phyloP scores from a whole-genome alignment of 148 eudicot species.

The Silene latifolia region DNA sequence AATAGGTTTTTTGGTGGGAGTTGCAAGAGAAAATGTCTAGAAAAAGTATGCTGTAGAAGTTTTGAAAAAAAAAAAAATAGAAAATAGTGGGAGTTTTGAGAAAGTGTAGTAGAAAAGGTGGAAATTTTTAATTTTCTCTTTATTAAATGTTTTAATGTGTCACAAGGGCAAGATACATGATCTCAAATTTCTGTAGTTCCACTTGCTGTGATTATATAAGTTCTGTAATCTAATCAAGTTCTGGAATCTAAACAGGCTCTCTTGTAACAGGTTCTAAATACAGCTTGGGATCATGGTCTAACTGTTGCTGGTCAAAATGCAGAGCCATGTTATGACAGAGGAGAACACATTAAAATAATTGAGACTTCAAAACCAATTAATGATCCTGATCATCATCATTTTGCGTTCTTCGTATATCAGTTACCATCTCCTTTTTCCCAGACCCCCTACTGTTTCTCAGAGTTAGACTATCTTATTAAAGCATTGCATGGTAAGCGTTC shows the following conservation, averaged over 20 bases:
- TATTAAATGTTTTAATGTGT: no score
- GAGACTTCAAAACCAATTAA: conserved; percentile 64
- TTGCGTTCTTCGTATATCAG: conserved; percentile 53
- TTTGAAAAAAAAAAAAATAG: no score
- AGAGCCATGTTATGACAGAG: conserved; percentile 56
- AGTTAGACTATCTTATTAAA: conserved; percentile 50
- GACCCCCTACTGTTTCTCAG: conserved; percentile 49
- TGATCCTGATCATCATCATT: conserved; percentile 56
- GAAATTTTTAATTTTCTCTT: no score
- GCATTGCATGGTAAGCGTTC: conserved; percentile 61
- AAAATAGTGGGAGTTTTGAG: no score
- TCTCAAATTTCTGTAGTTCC: not conserved
- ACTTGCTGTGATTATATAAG: not conserved
- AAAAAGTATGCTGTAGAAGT: no score
- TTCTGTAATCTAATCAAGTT: not conserved
- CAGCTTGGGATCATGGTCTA: conserved; percentile 66
- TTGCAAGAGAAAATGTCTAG: no score
- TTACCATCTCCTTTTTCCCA: conserved; percentile 41
- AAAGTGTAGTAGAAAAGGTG: no score
- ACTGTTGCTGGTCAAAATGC: conserved; percentile 59
- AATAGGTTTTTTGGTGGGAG: no score
- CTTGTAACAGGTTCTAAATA: conserved; percentile 46
- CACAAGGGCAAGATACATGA: no score
- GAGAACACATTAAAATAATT: conserved; percentile 40
- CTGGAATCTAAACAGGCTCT: not conserved